Evolutionary conservation across 371 early-diverging fungal species (phyloP).

Genomic region (Mortierella sp.): DNA sequence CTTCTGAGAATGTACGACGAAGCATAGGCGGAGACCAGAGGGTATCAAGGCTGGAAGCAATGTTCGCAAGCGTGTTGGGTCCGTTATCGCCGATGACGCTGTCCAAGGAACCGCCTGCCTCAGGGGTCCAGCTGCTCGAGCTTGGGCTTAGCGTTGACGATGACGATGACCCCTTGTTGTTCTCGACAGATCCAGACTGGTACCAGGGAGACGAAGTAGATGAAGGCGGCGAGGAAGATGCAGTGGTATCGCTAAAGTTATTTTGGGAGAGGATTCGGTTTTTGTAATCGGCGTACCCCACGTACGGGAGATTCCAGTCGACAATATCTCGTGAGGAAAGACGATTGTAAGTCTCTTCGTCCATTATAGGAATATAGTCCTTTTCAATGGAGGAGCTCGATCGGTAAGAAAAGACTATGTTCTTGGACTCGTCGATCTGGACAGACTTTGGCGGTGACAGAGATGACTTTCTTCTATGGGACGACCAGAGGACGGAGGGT

Average conservation of each 20-base stretch:
- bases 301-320: no score
- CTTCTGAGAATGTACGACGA: background rate
- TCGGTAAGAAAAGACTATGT: background rate
- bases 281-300: no score
- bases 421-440: conserved; percentile 12
- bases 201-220: background rate
- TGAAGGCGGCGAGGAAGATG: background rate
- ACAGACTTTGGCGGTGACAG: background rate
- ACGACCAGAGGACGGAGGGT: background rate
- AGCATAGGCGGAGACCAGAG: conserved; percentile 6
- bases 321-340: no score
- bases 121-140: background rate
- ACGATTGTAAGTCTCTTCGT: no score
- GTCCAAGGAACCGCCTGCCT: background rate
- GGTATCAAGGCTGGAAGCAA: background rate
- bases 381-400: background rate
- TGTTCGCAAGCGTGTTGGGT: background rate
- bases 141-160: background rate
- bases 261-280: background rate
- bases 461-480: background rate
- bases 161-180: background rate
- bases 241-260: background rate
- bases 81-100: background rate
- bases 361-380: background rate
- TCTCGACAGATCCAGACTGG: background rate